Conservation (phyloP, 192 early-diverging fungal species). For the Coemansia sp. region DNA sequence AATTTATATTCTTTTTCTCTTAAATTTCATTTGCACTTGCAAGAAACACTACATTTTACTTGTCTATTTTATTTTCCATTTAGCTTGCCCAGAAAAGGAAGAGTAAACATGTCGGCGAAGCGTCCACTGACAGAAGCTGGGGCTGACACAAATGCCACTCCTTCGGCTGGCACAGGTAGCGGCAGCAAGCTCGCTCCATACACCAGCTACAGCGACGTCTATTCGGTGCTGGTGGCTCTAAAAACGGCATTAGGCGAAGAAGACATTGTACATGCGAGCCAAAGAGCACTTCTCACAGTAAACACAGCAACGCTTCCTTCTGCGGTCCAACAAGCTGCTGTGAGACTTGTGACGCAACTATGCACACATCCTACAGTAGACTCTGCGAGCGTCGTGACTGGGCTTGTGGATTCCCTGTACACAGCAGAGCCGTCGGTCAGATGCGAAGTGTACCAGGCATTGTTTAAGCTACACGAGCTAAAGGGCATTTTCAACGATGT, state of each 20-base stretch:
- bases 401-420: slow-evolving; percentile 17
- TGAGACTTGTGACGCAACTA: slow-evolving; percentile 25
- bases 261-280: slow-evolving; percentile 3
- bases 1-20: not conserved
- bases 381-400: not conserved
- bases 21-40: not conserved
- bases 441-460: slow-evolving; percentile 45
- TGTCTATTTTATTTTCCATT: not conserved
- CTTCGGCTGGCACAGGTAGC: not conserved
- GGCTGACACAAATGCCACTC: not conserved
- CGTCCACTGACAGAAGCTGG: slow-evolving; percentile 13
- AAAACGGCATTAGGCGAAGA: slow-evolving; percentile 5
- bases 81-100: not conserved
- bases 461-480: slow-evolving; percentile 30
- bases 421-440: slow-evolving; percentile 24
- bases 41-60: not conserved
- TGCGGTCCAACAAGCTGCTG: slow-evolving; percentile 36
- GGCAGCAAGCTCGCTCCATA: slow-evolving; percentile 18
- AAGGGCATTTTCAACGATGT: slow-evolving; percentile 23
- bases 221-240: slow-evolving; percentile 26
- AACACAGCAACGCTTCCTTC: not conserved
- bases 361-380: slow-evolving; percentile 44
- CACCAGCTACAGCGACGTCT: slow-evolving; percentile 33
- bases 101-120: slow-evolving; percentile 16
- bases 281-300: slow-evolving; percentile 23